phyloP scores from a whole-genome alignment of 2,329 filamentous ascomycete genomes.

The Madurella mycetomatis region DNA sequence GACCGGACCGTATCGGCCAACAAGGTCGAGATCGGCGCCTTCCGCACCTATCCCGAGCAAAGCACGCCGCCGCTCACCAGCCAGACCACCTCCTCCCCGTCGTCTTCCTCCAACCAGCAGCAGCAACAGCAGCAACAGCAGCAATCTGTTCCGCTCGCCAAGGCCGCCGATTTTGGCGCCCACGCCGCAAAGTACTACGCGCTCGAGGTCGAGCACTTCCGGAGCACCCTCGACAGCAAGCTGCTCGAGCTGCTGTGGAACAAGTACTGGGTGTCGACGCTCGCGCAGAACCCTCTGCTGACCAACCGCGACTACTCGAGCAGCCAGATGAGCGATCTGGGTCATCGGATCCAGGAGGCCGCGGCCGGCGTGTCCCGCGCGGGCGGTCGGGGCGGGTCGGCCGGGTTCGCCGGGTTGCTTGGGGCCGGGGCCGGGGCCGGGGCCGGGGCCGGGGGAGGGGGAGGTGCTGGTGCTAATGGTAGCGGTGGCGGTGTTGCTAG shows the following conservation, averaged over 20 bases:
- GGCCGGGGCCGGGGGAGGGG: background rate
- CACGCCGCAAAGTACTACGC: conserved; percentile 88
- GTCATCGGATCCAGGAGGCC: conserved; percentile 71
- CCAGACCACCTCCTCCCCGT: background rate
- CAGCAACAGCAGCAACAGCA: conserved; percentile 43
- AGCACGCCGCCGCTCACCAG: conserved; percentile 49
- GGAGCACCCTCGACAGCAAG: conserved; percentile 82
- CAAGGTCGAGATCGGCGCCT: conserved; percentile 96
- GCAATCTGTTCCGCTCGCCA: conserved; percentile 78
- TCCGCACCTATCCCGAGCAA: conserved; percentile 79
- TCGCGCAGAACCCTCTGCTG: conserved; percentile 84
- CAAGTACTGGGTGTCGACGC: conserved; percentile 97
- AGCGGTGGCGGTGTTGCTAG: conserved; percentile 26
- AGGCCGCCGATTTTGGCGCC: conserved; percentile 92
- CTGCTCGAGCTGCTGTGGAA: conserved; percentile 91
- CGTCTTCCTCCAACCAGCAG: conserved; percentile 1
- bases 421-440: background rate
- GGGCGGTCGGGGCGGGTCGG: conserved; percentile 25
- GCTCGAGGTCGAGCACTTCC: conserved; percentile 89
- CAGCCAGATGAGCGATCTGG: conserved; percentile 86
- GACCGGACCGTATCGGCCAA: conserved; percentile 91
- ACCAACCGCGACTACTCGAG: conserved; percentile 91
- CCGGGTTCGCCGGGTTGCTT: background rate
- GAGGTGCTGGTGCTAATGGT: background rate
- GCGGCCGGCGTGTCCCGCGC: conserved; percentile 35